A percentile compares a stretch with the other conserved stretches of the same genome.
phyloP scores from a whole-genome alignment of 371 early-diverging fungal genomes.

The Fennellomyces sp. region DNA sequence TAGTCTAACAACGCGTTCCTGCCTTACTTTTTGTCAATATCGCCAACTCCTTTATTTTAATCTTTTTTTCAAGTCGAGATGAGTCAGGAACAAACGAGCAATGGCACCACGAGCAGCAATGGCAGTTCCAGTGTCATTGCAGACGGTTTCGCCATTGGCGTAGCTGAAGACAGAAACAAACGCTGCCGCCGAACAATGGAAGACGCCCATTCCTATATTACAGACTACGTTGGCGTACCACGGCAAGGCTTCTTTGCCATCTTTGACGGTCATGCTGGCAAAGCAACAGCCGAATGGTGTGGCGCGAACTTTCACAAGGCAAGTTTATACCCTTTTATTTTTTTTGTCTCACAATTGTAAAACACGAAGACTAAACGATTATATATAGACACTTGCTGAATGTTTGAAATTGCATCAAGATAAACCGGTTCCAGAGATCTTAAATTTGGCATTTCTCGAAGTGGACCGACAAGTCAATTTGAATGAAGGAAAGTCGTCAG shows the following conservation, averaged over 20 bases:
- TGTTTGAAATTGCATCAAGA: conserved; percentile 13
- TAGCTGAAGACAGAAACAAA: conserved; percentile 88
- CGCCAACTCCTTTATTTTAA: neutral
- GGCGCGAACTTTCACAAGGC: conserved; percentile 88
- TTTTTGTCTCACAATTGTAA: conserved; percentile 1
- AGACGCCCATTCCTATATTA: conserved; percentile 87
- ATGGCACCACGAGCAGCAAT: conserved; percentile 2
- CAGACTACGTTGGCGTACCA: conserved; percentile 77
- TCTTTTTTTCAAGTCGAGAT: neutral
- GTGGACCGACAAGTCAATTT: conserved; percentile 82
- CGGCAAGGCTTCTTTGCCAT: conserved; percentile 94
- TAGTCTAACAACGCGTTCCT: neutral
- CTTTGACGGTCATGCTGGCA: conserved; percentile 98
- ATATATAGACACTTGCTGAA: conserved; percentile 20
- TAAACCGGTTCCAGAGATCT: conserved; percentile 72
- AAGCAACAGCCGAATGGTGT: conserved; percentile 95
- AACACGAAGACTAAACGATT: neutral
- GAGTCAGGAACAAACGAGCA: neutral
- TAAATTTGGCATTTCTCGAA: conserved; percentile 83
- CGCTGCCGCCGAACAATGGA: conserved; percentile 96
- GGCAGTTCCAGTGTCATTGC: conserved; percentile 11
- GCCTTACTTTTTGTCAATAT: neutral
- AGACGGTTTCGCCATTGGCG: conserved; percentile 61
- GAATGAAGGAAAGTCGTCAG: conserved; percentile 76
- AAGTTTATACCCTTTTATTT: conserved; percentile 2